phyloP scores from a whole-genome alignment of 352 stramenopile genomes.

The Globisporangium ultimum region DNA sequence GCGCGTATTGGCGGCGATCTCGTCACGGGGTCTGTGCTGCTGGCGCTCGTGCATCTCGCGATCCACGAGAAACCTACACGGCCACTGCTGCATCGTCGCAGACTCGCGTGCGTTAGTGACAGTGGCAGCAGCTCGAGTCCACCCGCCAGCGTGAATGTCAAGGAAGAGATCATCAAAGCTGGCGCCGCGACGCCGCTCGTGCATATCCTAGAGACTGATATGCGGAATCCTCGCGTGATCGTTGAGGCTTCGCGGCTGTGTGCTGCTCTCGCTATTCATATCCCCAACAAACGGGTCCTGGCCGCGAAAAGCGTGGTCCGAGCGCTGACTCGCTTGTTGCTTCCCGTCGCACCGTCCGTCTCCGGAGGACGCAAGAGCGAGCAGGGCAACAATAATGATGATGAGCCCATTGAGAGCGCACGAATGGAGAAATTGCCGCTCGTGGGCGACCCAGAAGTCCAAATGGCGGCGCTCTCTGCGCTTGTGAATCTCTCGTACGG shows the following conservation, averaged over 20 bases:
- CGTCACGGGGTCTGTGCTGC: conserved; percentile 58
- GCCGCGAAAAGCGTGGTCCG: conserved; percentile 62
- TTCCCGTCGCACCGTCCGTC: conserved; percentile 14
- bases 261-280: conserved; percentile 39
- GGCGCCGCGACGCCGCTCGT: conserved; percentile 41
- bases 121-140: not conserved
- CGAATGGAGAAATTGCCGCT: conserved; percentile 38
- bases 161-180: conserved; percentile 67
- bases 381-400: conserved; percentile 6
- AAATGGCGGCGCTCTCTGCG: conserved; percentile 45
- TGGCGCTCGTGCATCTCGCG: conserved; percentile 64
- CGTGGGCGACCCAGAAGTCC: conserved; percentile 29
- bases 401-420: conserved; percentile 18
- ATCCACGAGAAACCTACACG: conserved; percentile 45
- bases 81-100: conserved; percentile 9
- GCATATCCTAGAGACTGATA: conserved; percentile 37
- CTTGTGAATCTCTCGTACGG: conserved; percentile 69
- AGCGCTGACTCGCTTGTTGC: conserved; percentile 36
- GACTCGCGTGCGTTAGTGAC: not conserved
- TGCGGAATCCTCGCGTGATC: conserved; percentile 48
- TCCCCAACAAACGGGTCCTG: conserved; percentile 66
- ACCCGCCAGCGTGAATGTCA: conserved; percentile 19
- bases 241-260: conserved; percentile 55
- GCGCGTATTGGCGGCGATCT: conserved; percentile 48
- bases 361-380: not conserved